Conservation (phyloP, 441 rosid genomes). For the Erodium moschatum region DNA sequence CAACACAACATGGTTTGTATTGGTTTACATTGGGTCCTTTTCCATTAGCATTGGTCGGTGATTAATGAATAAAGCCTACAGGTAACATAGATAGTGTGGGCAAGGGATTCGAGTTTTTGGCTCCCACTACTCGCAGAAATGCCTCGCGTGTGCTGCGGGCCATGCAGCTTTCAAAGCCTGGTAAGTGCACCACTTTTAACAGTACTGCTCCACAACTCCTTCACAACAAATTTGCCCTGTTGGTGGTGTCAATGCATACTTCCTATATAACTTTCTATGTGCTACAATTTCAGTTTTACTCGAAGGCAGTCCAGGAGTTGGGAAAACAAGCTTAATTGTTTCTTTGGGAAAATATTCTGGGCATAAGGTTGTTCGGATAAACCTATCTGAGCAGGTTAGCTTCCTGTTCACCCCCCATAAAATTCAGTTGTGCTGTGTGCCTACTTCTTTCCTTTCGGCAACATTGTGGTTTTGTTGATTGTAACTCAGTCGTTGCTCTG, state of each 20-base stretch:
- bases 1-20: not conserved
- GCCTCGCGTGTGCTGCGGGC: slow-evolving; percentile 85
- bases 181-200: slow-evolving; percentile 29
- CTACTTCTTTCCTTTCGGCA: slow-evolving; percentile 10
- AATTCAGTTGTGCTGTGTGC: not conserved
- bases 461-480: slow-evolving; percentile 5
- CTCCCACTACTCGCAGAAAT: slow-evolving; percentile 86
- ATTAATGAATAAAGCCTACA: slow-evolving; percentile 21
- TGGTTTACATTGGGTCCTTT: not conserved
- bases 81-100: slow-evolving; percentile 41
- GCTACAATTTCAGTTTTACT: slow-evolving; percentile 51
- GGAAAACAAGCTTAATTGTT: slow-evolving; percentile 86
- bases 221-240: not conserved
- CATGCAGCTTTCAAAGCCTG: slow-evolving; percentile 93
- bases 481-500: slow-evolving; percentile 23
- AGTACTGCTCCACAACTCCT: slow-evolving; percentile 7
- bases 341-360: slow-evolving; percentile 95
- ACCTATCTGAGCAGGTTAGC: slow-evolving; percentile 92
- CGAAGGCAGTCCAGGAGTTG: slow-evolving; percentile 99
- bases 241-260: slow-evolving; percentile 1
- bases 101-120: slow-evolving; percentile 74
- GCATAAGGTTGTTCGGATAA: slow-evolving; percentile 91
- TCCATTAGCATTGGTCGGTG: slow-evolving; percentile 8
- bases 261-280: slow-evolving; percentile 16
- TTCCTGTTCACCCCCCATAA: not conserved